Conservation (phyloP, 805 yeast genomes). For the Candida patagonica region DNA sequence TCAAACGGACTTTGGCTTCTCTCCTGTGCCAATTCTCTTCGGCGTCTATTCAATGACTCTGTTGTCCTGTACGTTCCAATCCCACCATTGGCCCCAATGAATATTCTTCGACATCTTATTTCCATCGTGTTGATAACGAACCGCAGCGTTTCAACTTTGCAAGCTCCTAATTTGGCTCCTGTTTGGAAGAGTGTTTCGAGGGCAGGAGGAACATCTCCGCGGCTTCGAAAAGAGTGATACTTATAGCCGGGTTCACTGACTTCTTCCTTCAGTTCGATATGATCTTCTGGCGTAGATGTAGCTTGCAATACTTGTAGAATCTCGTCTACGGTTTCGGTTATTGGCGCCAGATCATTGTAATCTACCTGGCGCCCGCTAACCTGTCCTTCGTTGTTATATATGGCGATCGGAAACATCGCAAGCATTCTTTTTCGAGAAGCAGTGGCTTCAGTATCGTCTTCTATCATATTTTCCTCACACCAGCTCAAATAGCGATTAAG, state of each 20-base stretch:
- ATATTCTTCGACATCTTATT: not conserved
- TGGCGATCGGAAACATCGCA: conserved; percentile 19
- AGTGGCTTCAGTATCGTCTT: not conserved
- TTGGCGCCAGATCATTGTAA: conserved; percentile 2
- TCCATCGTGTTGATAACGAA: conserved; percentile 2
- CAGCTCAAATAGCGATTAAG: conserved; percentile 42
- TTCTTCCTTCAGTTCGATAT: not conserved
- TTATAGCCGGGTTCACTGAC: conserved; percentile 4
- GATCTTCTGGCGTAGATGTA: not conserved
- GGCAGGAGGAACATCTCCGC: conserved; percentile 5
- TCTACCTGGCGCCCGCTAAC: not conserved
- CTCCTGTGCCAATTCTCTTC: too few relatives aligned
- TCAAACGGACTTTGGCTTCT: too few relatives aligned
- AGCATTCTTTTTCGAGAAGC: conserved; percentile 11
- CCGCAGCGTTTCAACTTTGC: conserved; percentile 4
- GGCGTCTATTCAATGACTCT: too few relatives aligned
- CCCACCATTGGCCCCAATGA: too few relatives aligned
- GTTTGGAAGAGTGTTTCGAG: conserved; percentile 7
- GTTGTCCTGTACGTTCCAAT: too few relatives aligned
- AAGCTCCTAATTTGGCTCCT: conserved; percentile 9
- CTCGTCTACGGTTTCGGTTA: conserved; percentile 11
- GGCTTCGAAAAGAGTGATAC: conserved; percentile 2
- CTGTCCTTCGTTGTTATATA: conserved; percentile 6
- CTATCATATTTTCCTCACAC: conserved; percentile 30
- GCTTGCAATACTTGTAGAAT: conserved; percentile 7